Conservation (phyloP, 2,329 filamentous ascomycete genomes). For the Ascosphaera aggregata region DNA sequence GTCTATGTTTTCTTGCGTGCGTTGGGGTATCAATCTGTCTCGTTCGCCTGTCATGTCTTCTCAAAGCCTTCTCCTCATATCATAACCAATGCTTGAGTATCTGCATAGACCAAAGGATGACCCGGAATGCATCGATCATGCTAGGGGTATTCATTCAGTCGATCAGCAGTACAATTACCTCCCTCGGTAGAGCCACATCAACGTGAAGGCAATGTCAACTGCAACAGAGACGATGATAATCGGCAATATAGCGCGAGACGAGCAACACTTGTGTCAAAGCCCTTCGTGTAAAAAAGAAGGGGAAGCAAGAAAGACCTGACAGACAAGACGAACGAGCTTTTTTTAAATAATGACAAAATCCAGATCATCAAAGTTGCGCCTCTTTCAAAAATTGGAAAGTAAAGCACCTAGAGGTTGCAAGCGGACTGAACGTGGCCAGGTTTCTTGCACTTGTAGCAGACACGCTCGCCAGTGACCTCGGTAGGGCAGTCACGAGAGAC, state of each 20-base stretch:
- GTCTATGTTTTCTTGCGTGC: not conserved
- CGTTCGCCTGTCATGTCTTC: not conserved
- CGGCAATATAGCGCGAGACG: too few relatives aligned
- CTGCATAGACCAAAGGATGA: not conserved
- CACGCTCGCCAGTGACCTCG: conserved; percentile 73
- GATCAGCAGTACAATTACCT: too few relatives aligned
- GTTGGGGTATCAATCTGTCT: not conserved
- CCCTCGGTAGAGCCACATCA: too few relatives aligned
- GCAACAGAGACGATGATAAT: too few relatives aligned
- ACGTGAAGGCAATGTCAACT: too few relatives aligned
- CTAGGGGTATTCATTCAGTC: too few relatives aligned
- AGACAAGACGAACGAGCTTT: conserved; percentile 1
- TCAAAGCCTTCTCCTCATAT: not conserved
- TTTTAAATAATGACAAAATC: conserved; percentile 1
- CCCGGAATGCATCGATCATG: too few relatives aligned
- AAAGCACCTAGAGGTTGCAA: conserved; percentile 52
- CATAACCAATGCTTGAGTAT: not conserved
- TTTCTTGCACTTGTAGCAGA: conserved; percentile 92
- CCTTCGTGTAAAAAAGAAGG: too few relatives aligned
- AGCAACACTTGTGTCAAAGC: too few relatives aligned
- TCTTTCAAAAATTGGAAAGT: conserved; percentile 5
- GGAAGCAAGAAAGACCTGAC: not conserved
- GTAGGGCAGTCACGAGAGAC: conserved; percentile 91
- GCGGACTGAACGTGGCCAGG: conserved; percentile 79
- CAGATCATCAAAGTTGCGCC: conserved; percentile 7